Evolutionary conservation across 352 stramenopile species (phyloP).

Genomic region (Blastocystis sp.): DNA sequence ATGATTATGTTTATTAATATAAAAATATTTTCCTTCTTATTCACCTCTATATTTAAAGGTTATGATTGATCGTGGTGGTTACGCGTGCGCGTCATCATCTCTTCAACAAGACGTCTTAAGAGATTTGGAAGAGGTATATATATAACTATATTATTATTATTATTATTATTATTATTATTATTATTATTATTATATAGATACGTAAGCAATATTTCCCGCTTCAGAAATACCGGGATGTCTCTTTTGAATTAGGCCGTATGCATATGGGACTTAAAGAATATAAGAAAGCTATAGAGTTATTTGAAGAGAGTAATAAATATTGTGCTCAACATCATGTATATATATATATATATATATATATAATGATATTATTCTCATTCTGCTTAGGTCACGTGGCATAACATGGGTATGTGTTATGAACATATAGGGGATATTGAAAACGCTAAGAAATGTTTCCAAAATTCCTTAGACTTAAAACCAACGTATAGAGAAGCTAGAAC

Average conservation of each 20-base stretch:
- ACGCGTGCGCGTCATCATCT: slow-evolving; percentile 17
- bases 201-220: slow-evolving; percentile 37
- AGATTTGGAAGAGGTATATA: slow-evolving; percentile 31
- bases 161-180: too few relatives aligned
- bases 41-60: too few relatives aligned
- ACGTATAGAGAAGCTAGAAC: slow-evolving; percentile 7
- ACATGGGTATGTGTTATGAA: slow-evolving; percentile 38
- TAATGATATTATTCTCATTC: too few relatives aligned
- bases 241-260: slow-evolving; percentile 37
- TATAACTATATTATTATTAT: too few relatives aligned
- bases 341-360: too few relatives aligned
- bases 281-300: slow-evolving; percentile 21
- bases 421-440: slow-evolving; percentile 35
- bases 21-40: too few relatives aligned
- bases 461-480: slow-evolving; percentile 30
- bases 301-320: slow-evolving; percentile 26
- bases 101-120: slow-evolving; percentile 34
- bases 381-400: slow-evolving; percentile 36
- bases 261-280: slow-evolving; percentile 39
- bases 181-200: too few relatives aligned
- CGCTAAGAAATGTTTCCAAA: slow-evolving; percentile 27
- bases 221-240: slow-evolving; percentile 32
- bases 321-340: slow-evolving; percentile 36
- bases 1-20: too few relatives aligned
- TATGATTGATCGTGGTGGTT: slow-evolving; percentile 34